Conservation (phyloP, 164 flowering plant genomes). For the Pachysandra terminalis region DNA sequence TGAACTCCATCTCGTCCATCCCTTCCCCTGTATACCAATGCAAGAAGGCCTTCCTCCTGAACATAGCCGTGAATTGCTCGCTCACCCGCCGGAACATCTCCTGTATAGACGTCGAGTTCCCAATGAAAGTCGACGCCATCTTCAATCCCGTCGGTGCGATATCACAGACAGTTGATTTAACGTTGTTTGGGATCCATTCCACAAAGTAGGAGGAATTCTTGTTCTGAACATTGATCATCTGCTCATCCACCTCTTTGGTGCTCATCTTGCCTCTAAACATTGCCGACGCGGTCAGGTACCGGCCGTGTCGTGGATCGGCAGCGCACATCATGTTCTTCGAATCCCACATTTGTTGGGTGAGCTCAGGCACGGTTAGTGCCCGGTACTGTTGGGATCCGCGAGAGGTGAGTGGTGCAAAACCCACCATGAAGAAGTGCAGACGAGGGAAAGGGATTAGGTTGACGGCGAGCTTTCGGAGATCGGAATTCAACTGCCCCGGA, state of each 20-base stretch:
- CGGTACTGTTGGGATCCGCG: slow-evolving; percentile 71
- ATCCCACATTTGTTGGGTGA: slow-evolving; percentile 77
- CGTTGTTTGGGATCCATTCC: slow-evolving; percentile 81
- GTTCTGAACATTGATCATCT: slow-evolving; percentile 80
- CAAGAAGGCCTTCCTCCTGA: slow-evolving; percentile 73
- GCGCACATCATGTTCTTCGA: slow-evolving; percentile 81
- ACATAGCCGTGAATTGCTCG: slow-evolving; percentile 74
- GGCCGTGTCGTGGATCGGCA: slow-evolving; percentile 66
- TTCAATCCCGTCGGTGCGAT: slow-evolving; percentile 71
- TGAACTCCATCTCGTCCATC: slow-evolving; percentile 77
- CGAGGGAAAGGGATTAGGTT: slow-evolving; percentile 77
- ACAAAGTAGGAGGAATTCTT: slow-evolving; percentile 81
- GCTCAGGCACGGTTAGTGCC: slow-evolving; percentile 58
- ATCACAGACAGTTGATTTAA: slow-evolving; percentile 72
- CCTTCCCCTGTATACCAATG: slow-evolving; percentile 78
- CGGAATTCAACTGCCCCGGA: slow-evolving; percentile 77
- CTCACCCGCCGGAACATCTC: slow-evolving; percentile 71
- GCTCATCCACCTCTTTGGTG: slow-evolving; percentile 73
- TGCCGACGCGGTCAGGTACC: slow-evolving; percentile 63
- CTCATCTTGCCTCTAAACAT: slow-evolving; percentile 75
- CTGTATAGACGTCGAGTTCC: slow-evolving; percentile 65
- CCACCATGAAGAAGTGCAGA: slow-evolving; percentile 83
- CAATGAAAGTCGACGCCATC: slow-evolving; percentile 69
- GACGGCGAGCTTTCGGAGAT: slow-evolving; percentile 68
- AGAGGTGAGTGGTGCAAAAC: slow-evolving; percentile 69